Evolutionary conservation across 2,329 filamentous ascomycete species (phyloP).

Genomic region (Aspergillus calidoustus): DNA sequence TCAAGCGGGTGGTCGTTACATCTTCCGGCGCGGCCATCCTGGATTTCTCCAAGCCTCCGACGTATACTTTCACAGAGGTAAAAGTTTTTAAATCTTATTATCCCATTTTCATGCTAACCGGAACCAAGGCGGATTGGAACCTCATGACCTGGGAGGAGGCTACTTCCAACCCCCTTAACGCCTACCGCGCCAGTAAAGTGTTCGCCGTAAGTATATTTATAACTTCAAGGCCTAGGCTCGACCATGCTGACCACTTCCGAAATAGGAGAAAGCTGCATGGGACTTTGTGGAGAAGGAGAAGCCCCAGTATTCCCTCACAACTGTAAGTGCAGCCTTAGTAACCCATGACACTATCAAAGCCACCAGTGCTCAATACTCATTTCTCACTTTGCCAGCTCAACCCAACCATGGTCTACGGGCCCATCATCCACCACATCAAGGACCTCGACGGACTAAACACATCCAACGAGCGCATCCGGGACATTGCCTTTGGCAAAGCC

Average conservation of each 20-base stretch:
- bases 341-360: neutral
- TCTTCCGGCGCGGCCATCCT: constrained; percentile 5
- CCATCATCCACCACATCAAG: neutral
- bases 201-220: neutral
- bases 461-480: neutral
- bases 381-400: neutral
- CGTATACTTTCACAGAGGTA: constrained; percentile 3
- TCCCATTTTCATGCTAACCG: neutral
- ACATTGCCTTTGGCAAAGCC: neutral
- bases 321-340: neutral
- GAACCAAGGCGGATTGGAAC: neutral
- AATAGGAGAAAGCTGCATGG: constrained; percentile 6
- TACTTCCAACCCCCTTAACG: neutral
- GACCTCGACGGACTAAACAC: neutral
- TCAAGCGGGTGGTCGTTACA: constrained; percentile 5
- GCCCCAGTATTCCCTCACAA: constrained; percentile 1
- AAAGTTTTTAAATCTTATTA: neutral
- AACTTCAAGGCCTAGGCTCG: neutral
- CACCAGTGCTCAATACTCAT: neutral
- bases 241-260: neutral
- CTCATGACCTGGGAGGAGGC: constrained; percentile 6
- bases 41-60: neutral
- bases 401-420: constrained; percentile 4
- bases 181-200: constrained; percentile 5
- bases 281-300: constrained; percentile 4